Evolutionary conservation across 2,329 filamentous ascomycete species (phyloP).

Genomic region (Volutella citrinella): DNA sequence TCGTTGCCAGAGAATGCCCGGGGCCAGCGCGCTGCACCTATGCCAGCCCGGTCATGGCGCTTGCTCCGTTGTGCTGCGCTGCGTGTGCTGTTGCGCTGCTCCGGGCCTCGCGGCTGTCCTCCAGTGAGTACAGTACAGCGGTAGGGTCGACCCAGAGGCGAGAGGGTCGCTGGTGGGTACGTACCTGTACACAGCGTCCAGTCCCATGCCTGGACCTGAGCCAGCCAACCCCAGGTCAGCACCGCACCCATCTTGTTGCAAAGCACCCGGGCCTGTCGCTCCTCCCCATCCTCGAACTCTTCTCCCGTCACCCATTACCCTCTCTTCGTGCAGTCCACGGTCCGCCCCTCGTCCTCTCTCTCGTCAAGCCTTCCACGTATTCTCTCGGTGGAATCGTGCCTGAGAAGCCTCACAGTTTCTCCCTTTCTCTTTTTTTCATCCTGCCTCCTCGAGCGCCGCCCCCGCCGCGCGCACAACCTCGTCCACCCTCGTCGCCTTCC

Average conservation of each 20-base stretch:
- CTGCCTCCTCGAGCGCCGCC: slow-evolving; percentile 12
- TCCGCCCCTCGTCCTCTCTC: slow-evolving; percentile 22
- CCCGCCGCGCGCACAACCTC: slow-evolving; percentile 22
- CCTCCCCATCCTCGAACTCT: slow-evolving; percentile 34
- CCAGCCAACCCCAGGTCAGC: slow-evolving; percentile 22
- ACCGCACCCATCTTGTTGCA: slow-evolving; percentile 28
- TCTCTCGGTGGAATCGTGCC: slow-evolving; percentile 19
- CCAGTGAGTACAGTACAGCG: no score
- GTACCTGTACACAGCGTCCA: no score
- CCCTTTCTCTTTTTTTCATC: slow-evolving; percentile 8
- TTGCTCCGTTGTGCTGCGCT: no score
- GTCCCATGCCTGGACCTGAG: slow-evolving; percentile 18
- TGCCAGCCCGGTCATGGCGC: no score
- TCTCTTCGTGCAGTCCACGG: slow-evolving; percentile 33
- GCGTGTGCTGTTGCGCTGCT: no score
- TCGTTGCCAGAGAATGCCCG: no score
- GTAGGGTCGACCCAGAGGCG: no score
- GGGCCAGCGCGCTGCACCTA: no score
- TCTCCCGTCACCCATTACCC: slow-evolving; percentile 30
- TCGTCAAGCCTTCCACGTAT: slow-evolving; percentile 17
- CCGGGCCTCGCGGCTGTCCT: no score
- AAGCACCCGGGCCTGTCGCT: slow-evolving; percentile 34
- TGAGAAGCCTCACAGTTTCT: slow-evolving; percentile 24
- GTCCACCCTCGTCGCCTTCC: slow-evolving; percentile 22
- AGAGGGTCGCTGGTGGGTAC: no score